Evolutionary conservation across 1,139 yeast genomes (phyloP).

Genomic region (Groenewaldozyma sp.): DNA sequence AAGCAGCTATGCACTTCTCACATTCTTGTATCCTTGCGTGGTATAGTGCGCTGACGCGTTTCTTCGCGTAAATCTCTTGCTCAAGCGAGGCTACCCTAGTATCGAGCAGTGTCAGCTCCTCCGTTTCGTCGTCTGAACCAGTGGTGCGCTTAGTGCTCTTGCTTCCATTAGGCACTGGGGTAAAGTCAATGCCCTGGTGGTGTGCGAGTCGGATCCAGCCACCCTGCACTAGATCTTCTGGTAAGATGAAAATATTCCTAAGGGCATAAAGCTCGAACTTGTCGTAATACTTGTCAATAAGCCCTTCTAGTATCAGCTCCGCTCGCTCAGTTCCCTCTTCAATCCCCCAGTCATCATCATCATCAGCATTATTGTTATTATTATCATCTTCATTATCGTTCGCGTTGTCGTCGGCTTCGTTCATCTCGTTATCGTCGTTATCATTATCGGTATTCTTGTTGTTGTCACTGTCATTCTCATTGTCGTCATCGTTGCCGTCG

Average conservation of each 20-base stretch:
- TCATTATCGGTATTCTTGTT: slow-evolving; percentile 9
- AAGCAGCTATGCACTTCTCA: neutral
- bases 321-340: slow-evolving; percentile 69
- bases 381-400: no score
- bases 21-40: slow-evolving; percentile 14
- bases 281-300: slow-evolving; percentile 80
- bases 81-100: slow-evolving; percentile 30
- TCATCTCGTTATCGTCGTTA: slow-evolving; percentile 9
- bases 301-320: slow-evolving; percentile 66
- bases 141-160: slow-evolving; percentile 20
- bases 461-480: no score
- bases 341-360: slow-evolving; percentile 27
- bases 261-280: slow-evolving; percentile 75
- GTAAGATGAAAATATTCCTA: slow-evolving; percentile 66
- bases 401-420: slow-evolving; percentile 35
- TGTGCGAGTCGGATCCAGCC: slow-evolving; percentile 66
- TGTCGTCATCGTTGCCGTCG: no score
- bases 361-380: slow-evolving; percentile 11
- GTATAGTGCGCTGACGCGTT: slow-evolving; percentile 37
- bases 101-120: no score
- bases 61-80: slow-evolving; percentile 38
- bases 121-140: slow-evolving; percentile 29
- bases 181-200: slow-evolving; percentile 47
- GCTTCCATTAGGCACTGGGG: slow-evolving; percentile 13
- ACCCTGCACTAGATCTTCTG: slow-evolving; percentile 52